These are phyloP conservation scores for Macadamia tetraphylla DNA, from an alignment of 164 flowering plant genomes.

Conservation along the genomic window DNA sequence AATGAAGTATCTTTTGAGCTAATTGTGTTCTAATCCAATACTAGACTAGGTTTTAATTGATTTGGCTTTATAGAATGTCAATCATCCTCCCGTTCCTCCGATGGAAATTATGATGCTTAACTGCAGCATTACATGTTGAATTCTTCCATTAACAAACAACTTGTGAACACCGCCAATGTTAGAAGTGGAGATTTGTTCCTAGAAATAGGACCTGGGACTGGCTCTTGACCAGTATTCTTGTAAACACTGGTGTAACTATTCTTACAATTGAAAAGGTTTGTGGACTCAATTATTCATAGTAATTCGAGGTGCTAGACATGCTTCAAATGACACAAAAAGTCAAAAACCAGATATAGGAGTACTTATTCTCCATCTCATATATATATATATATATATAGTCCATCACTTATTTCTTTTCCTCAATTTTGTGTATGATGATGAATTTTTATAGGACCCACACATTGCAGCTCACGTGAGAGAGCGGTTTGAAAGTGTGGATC, in stretches of 20 bases:
- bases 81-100: background rate
- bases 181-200: constrained; percentile 72
- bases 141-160: constrained; percentile 60
- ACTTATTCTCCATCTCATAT: no score
- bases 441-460: no score
- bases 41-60: no score
- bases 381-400: no score
- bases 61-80: background rate
- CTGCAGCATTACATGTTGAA: constrained; percentile 97
- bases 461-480: no score
- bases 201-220: constrained; percentile 97
- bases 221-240: constrained; percentile 78
- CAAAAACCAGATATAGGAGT: no score
- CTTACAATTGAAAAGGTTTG: constrained; percentile 90
- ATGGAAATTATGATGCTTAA: background rate
- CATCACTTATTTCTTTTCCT: no score
- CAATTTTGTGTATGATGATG: no score
- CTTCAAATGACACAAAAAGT: no score
- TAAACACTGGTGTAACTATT: constrained; percentile 72
- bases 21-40: no score
- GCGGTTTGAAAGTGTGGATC: no score
- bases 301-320: background rate
- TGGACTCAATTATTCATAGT: background rate
- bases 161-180: constrained; percentile 54
- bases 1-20: no score